A percentile compares a stretch with the other conserved stretches of the same genome.
phyloP scores from a whole-genome alignment of 768 basidiomycete genomes.

The Kwoniella sp. region DNA sequence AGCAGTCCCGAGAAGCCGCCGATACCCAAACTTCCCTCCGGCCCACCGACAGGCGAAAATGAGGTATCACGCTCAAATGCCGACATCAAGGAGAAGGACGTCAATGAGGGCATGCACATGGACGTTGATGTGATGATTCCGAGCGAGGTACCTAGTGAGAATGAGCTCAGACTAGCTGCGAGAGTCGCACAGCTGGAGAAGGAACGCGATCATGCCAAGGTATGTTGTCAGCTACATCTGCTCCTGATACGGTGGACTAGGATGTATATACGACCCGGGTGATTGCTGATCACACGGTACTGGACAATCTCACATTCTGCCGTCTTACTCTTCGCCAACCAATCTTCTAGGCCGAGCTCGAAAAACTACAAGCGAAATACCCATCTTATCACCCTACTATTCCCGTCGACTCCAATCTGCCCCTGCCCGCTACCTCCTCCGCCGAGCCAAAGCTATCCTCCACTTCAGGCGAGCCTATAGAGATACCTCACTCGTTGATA shows the following conservation, averaged over 20 bases:
- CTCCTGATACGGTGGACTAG: neutral
- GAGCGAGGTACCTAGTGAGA: constrained; percentile 24
- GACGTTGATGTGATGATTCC: constrained; percentile 16
- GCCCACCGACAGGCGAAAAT: neutral
- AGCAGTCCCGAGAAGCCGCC: constrained; percentile 16
- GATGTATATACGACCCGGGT: too few species aligned
- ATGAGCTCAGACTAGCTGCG: constrained; percentile 33
- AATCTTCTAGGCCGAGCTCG: constrained; percentile 26
- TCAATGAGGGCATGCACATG: neutral
- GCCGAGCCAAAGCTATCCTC: neutral
- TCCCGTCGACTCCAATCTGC: constrained; percentile 1
- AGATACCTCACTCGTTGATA: constrained; percentile 35
- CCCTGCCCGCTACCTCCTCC: neutral
- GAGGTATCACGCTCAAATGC: too few species aligned
- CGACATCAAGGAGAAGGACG: neutral
- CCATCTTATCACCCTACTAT: constrained; percentile 20
- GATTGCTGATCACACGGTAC: too few species aligned
- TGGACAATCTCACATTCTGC: too few species aligned
- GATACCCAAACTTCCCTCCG: constrained; percentile 3
- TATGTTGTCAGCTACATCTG: constrained; percentile 3
- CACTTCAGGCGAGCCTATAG: constrained; percentile 4
- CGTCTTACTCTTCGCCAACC: too few species aligned
- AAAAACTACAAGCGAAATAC: constrained; percentile 4
- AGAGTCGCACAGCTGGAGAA: constrained; percentile 32
- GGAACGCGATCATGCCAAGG: constrained; percentile 25